phyloP scores from a whole-genome alignment of 2,329 filamentous ascomycete genomes.

The Colletotrichum liriopes region DNA sequence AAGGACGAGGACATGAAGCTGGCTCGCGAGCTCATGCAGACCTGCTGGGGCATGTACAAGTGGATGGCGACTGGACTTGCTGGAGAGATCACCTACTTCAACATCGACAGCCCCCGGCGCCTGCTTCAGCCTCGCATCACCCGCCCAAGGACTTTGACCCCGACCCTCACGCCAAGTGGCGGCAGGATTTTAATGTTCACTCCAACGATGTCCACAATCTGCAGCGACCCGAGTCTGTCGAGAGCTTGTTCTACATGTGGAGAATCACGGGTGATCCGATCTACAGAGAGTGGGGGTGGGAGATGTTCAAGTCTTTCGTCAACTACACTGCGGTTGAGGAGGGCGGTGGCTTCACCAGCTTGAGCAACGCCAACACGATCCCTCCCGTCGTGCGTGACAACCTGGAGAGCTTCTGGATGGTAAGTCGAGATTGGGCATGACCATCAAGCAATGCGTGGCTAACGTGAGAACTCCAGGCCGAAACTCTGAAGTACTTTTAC shows the following conservation, averaged over 20 bases:
- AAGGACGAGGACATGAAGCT: constrained; percentile 91
- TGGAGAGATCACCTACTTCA: constrained; percentile 94
- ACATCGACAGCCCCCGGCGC: constrained; percentile 77
- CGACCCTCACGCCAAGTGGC: constrained; percentile 75
- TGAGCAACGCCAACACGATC: constrained; percentile 80
- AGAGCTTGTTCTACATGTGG: constrained; percentile 98
- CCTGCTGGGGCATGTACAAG: constrained; percentile 98
- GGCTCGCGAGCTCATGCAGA: constrained; percentile 92
- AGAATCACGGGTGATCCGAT: constrained; percentile 91
- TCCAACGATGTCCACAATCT: constrained; percentile 91
- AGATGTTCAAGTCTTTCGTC: constrained; percentile 95
- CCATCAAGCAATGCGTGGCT: constrained; percentile 3
- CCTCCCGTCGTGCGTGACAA: constrained; percentile 85
- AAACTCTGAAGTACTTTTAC: constrained; percentile 98
- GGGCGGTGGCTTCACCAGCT: constrained; percentile 85
- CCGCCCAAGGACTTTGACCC: constrained; percentile 66
- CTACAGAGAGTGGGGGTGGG: constrained; percentile 98
- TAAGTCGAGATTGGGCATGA: constrained; percentile 59
- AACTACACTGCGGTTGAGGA: constrained; percentile 86
- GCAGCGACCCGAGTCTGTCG: constrained; percentile 96
- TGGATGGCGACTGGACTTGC: constrained; percentile 92
- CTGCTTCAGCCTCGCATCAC: constrained; percentile 68
- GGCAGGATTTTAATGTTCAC: constrained; percentile 85
- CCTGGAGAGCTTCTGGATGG: constrained; percentile 99
- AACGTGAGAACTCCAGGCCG: constrained; percentile 72